Percentiles rank a stretch among this genome's conserved stretches.
phyloP scores from a whole-genome alignment of 2,329 filamentous ascomycete species.

The Arachnopeziza araneosa region DNA sequence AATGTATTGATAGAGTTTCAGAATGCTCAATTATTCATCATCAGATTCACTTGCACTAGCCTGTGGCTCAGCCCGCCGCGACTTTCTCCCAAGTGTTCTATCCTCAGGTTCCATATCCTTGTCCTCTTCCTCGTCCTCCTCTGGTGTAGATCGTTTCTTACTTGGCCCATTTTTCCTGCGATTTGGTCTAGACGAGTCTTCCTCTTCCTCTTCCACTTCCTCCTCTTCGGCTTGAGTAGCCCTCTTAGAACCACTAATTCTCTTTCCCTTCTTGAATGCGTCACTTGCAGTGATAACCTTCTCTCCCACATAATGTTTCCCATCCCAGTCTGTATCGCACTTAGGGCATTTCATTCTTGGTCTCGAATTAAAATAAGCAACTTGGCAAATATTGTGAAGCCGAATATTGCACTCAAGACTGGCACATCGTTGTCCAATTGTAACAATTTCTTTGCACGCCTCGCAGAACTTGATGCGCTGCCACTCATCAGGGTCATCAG shows the following conservation, averaged over 20 bases:
- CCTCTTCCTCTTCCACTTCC: neutral
- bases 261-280: slow-evolving; percentile 27
- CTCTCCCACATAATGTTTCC: slow-evolving; percentile 30
- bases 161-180: neutral
- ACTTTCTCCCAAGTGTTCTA: neutral
- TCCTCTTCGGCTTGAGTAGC: neutral
- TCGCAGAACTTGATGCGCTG: slow-evolving; percentile 81
- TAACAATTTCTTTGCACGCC: slow-evolving; percentile 86
- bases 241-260: slow-evolving; percentile 21
- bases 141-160: neutral
- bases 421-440: slow-evolving; percentile 71
- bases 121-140: neutral
- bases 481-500: slow-evolving; percentile 51
- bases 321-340: slow-evolving; percentile 47
- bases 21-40: neutral
- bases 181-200: neutral
- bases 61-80: neutral
- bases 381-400: slow-evolving; percentile 71
- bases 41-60: neutral
- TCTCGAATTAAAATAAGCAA: slow-evolving; percentile 63
- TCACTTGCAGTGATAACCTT: slow-evolving; percentile 30
- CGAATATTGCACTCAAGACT: slow-evolving; percentile 62
- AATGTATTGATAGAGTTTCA: neutral
- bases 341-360: slow-evolving; percentile 56
- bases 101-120: neutral